These are phyloP conservation scores for Heterobasidion parviporum DNA, from an alignment of 1,284 basidiomycete species.

Conservation along the genomic window DNA sequence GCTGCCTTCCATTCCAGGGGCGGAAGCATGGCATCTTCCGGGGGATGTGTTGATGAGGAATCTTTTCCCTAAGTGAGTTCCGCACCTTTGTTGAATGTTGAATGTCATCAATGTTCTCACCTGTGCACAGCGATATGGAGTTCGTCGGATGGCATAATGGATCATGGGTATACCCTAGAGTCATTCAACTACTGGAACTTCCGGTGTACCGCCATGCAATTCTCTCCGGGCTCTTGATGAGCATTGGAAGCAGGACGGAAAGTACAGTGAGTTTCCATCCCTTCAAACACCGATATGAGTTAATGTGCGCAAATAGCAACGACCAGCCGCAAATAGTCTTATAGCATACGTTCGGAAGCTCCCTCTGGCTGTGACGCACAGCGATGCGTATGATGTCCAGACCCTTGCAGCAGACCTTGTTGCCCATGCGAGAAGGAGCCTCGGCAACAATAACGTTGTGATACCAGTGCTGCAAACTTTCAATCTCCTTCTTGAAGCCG, in stretches of 20 bases:
- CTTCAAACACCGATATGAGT: not conserved
- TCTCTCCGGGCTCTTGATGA: constrained; percentile 68
- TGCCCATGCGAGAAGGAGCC: constrained; percentile 40
- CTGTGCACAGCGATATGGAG: constrained; percentile 2
- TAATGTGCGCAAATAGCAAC: constrained; percentile 42
- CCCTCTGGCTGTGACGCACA: constrained; percentile 25
- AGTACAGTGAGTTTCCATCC: constrained; percentile 54
- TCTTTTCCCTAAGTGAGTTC: constrained; percentile 48
- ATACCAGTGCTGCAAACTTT: constrained; percentile 75
- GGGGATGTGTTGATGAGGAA: constrained; percentile 36
- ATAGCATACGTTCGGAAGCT: constrained; percentile 47
- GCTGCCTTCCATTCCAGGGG: constrained; percentile 30
- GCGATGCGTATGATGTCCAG: constrained; percentile 33
- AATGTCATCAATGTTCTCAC: not conserved
- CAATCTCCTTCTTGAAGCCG: constrained; percentile 62
- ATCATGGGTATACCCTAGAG: constrained; percentile 61
- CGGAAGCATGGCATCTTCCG: constrained; percentile 42
- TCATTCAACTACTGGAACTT: constrained; percentile 61
- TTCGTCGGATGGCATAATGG: constrained; percentile 58
- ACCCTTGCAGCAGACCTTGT: constrained; percentile 49
- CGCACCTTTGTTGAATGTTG: not conserved
- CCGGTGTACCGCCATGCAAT: constrained; percentile 52
- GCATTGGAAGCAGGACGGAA: constrained; percentile 73
- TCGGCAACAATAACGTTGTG: constrained; percentile 61
- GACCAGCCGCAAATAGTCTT: constrained; percentile 54